Base-by-base conservation (phyloP, 2,329 filamentous ascomycete genomes). In the Sarocladium kiliense region DNA sequence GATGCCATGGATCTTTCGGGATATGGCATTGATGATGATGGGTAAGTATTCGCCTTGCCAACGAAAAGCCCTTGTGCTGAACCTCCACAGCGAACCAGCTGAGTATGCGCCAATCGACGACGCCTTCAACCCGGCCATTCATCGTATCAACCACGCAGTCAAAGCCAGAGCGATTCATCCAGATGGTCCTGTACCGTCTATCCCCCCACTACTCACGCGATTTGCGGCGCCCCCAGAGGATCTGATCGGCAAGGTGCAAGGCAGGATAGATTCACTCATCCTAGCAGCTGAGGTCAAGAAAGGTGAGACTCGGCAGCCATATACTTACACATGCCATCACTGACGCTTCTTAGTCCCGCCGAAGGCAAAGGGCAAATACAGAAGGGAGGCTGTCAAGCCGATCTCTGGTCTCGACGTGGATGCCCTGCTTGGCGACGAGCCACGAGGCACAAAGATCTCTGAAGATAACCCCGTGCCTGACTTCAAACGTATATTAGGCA, bases 361-460 rank as follows among this genome's bases (percentile, higher is more conserved):
- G 0, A 94, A 91, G 68, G 80, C 80, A 39, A 91, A 90, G 68
- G 86, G 88, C 34, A 86, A 85, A 58, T 87, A 87, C 64, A 78
- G 79, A 44, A 82, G 83, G 61, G 85, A 95, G 27, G 72, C 80
- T 1, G 80, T 87, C 57, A 93, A 93, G 63, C 94, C 94, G 0
- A 81, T 96, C 9, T 97, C 93, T 0, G 92, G 92, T 19, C 85
- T 99, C 39, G 89, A 97, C 63, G 81, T 97, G 37, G 88, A 92
- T 57, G 85, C 84, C 3, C 81, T 97, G 2, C 83, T 97, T n/a
- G 80, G 81, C 45, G 81, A 78, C 47, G 73, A 72, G 26, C 23
- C 50, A 11, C 71, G 70, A 58, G 74, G 72, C 55, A 63, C 60
- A 4, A 61, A 61, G n/a, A 77, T 85, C 21, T 75, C 76, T 2